These are phyloP conservation scores for Misopates orontium DNA, from an alignment of 257 asterid species.

Conservation along the genomic window DNA sequence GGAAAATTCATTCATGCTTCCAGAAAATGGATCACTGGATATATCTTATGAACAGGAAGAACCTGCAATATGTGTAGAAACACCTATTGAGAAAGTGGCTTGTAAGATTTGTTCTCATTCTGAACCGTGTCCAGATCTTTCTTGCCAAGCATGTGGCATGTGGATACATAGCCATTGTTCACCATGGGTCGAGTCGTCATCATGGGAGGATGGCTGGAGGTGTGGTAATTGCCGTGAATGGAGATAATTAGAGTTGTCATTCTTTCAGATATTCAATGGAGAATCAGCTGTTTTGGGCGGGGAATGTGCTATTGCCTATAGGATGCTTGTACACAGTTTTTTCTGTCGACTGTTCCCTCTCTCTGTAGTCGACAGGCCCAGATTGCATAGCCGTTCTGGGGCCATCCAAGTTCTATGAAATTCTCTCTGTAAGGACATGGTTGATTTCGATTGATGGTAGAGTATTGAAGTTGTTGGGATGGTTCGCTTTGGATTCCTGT, in stretches of 20 bases:
- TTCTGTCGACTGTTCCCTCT: too few relatives aligned
- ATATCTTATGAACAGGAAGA: constrained; percentile 39
- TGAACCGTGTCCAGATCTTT: constrained; percentile 59
- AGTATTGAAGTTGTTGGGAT: too few relatives aligned
- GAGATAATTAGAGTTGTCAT: constrained; percentile 36
- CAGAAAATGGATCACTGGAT: constrained; percentile 37
- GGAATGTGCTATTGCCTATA: too few relatives aligned
- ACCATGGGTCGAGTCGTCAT: constrained; percentile 60
- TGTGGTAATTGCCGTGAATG: constrained; percentile 82
- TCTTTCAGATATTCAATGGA: background rate
- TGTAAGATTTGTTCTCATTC: constrained; percentile 60
- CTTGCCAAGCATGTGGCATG: constrained; percentile 61
- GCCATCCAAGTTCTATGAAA: too few relatives aligned
- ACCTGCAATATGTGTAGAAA: constrained; percentile 33
- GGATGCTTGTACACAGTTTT: too few relatives aligned
- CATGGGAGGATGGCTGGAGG: constrained; percentile 52
- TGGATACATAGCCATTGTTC: constrained; percentile 69
- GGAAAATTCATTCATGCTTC: constrained; percentile 35
- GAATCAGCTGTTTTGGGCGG: too few relatives aligned
- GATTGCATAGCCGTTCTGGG: too few relatives aligned
- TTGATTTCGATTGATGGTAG: too few relatives aligned
- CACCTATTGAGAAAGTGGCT: constrained; percentile 26
- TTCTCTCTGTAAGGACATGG: too few relatives aligned
- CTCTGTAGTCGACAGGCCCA: too few relatives aligned
- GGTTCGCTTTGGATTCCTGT: too few relatives aligned